These are phyloP conservation scores for Mortierella hygrophila DNA, from an alignment of 192 early-diverging fungal species.

Conservation along the genomic window DNA sequence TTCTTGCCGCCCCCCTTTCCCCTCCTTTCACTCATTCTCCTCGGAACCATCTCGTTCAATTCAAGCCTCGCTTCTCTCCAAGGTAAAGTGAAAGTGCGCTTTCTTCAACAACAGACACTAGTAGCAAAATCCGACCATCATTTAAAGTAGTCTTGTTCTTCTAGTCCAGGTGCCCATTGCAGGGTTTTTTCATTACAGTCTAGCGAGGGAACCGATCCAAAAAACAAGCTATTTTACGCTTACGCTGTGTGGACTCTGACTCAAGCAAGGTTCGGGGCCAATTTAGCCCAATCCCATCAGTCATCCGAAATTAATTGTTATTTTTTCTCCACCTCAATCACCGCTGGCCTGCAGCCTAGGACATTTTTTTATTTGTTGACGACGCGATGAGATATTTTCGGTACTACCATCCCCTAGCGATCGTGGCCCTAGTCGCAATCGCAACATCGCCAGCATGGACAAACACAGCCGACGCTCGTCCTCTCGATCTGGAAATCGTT, in stretches of 20 bases:
- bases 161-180: neutral
- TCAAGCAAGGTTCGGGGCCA: constrained; percentile 7
- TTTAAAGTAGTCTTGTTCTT: neutral
- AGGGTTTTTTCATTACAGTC: neutral
- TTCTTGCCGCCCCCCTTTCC: neutral
- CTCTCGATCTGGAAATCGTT: neutral
- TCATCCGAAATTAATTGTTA: neutral
- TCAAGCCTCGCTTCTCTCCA: neutral
- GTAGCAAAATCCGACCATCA: neutral
- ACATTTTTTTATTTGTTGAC: neutral
- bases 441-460: neutral
- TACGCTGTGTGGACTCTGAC: neutral
- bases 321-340: neutral
- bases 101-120: neutral
- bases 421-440: constrained; percentile 15
- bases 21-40: neutral
- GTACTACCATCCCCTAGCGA: constrained; percentile 10
- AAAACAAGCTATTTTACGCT: neutral
- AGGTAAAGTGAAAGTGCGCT: neutral
- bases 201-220: constrained; percentile 4
- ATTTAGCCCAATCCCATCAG: neutral
- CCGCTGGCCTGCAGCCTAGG: neutral
- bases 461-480: constrained; percentile 4
- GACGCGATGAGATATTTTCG: constrained; percentile 7
- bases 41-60: neutral